Evolutionary conservation across 805 yeast species (phyloP), one percentile per base, ranked within the genome.

Genomic region (Millerozyma acaciae): DNA sequence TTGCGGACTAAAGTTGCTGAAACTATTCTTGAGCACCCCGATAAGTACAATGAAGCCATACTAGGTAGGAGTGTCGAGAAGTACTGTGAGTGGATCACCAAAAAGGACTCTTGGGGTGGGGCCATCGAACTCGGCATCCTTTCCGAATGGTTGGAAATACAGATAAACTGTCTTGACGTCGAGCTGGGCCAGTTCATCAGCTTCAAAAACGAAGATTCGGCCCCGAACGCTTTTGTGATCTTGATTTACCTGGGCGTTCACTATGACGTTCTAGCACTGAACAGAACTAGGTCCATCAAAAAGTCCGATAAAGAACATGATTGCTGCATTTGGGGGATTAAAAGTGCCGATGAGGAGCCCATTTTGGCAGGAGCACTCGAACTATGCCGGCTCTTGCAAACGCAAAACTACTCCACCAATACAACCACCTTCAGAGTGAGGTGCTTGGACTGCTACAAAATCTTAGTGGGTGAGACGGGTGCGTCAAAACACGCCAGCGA

Each of bases 31-130:
- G 43, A 47, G 3, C 65, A 71, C 14, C 57, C 55, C 1, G 65
- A 61, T 2, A 30, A 40, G 12, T 83, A 76, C 51, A 65, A 63
- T 30, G 79, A 70, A 23, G 80, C 75, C 0, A 70, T 80, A 3
- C 57, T 84, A 29, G 88, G 84, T 3, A 64, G 63, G 38, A 56
- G 70, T 0, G 53, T 60, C 2, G 47, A 50, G 0, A 70, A 73
- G 7, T 84, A 84, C 48, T 56, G 72, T 21, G 40, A 56, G 5
- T 84, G 93, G 90, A 84, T 84, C 15, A 43, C 50, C 28, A 59
- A 68, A 35, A 69, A 68, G 13, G 76, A 68, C 21, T 70, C 82
- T 12, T 84, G 93, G 94, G 94, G 94, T 19, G 94, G 94, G 5
- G 90, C 86, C 2, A 82, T 84, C 30, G 94, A 84, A 50, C 56